phyloP scores from a whole-genome alignment of 495 filamentous ascomycete species.

The Penicillium angulare region DNA sequence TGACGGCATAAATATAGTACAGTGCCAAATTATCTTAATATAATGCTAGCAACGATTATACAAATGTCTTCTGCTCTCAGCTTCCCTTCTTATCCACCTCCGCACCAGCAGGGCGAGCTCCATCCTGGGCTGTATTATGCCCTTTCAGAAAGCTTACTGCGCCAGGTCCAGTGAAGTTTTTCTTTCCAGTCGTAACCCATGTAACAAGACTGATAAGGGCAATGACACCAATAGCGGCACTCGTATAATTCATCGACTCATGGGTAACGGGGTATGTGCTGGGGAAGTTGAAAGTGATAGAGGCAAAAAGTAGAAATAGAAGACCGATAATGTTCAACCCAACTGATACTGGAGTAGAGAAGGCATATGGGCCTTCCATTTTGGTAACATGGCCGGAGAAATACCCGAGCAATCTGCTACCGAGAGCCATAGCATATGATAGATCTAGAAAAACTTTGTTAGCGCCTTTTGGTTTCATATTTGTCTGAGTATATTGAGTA shows the following conservation, averaged over 20 bases:
- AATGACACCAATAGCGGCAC: constrained; percentile 54
- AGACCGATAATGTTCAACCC: constrained; percentile 51
- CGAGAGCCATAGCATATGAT: constrained; percentile 57
- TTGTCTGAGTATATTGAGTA: too few relatives aligned
- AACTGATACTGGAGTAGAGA: constrained; percentile 40
- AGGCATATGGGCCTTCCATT: constrained; percentile 37
- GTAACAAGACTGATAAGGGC: constrained; percentile 50
- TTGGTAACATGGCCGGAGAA: constrained; percentile 39
- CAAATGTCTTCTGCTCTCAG: too few relatives aligned
- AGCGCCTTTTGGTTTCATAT: constrained; percentile 2
- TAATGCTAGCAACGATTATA: too few relatives aligned
- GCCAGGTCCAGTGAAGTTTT: constrained; percentile 51
- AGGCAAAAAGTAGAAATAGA: constrained; percentile 51
- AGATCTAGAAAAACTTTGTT: constrained; percentile 41
- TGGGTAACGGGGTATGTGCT: constrained; percentile 45
- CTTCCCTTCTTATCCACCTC: background rate
- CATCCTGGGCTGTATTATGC: constrained; percentile 1
- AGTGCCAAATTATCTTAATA: too few relatives aligned
- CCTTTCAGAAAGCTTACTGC: constrained; percentile 22
- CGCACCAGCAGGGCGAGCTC: background rate
- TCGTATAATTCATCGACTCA: constrained; percentile 60
- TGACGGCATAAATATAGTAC: too few relatives aligned
- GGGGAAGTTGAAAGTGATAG: constrained; percentile 60
- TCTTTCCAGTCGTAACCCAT: constrained; percentile 52
- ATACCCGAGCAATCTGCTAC: constrained; percentile 50